Evolutionary conservation across 2,329 filamentous ascomycete species (phyloP).

Genomic region (Colletotrichum ledebouriae): DNA sequence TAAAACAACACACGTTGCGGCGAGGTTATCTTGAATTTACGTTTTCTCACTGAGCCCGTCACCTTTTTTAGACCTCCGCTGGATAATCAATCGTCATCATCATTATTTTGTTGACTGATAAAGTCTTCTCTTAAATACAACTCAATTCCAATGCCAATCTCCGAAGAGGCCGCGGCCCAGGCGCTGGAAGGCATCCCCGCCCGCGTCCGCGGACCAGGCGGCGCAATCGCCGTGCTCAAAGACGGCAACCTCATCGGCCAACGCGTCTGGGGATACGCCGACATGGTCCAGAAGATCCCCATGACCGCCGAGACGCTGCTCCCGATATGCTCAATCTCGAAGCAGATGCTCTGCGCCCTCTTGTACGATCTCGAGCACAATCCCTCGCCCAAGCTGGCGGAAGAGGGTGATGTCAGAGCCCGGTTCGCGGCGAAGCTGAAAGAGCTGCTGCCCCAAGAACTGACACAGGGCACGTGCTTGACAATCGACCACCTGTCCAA

Average conservation of each 20-base stretch:
- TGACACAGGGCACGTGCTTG: constrained; percentile 47
- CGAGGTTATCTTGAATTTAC: too few species aligned
- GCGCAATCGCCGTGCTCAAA: constrained; percentile 56
- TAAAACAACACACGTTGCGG: too few species aligned
- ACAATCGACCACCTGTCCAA: constrained; percentile 54
- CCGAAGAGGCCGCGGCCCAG: neutral
- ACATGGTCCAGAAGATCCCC: constrained; percentile 54
- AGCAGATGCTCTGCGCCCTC: constrained; percentile 58
- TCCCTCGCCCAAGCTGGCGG: constrained; percentile 49
- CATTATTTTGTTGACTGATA: too few species aligned
- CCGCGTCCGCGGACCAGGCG: constrained; percentile 54
- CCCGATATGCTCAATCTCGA: constrained; percentile 62
- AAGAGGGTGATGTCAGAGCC: constrained; percentile 43
- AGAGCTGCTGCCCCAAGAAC: constrained; percentile 46
- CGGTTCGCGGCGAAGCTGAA: constrained; percentile 49
- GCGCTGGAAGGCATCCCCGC: neutral
- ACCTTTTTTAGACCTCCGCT: too few species aligned
- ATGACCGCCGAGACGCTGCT: constrained; percentile 53
- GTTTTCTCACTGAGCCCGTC: too few species aligned
- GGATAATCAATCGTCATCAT: neutral
- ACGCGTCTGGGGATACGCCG: constrained; percentile 58
- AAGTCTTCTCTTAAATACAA: neutral
- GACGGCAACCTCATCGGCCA: constrained; percentile 56
- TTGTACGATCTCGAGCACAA: constrained; percentile 51
- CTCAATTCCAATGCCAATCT: neutral